Evolutionary conservation across 495 filamentous ascomycete species (phyloP), one percentile per base, ranked within the genome.

Genomic region (Neurospora pannonica): DNA sequence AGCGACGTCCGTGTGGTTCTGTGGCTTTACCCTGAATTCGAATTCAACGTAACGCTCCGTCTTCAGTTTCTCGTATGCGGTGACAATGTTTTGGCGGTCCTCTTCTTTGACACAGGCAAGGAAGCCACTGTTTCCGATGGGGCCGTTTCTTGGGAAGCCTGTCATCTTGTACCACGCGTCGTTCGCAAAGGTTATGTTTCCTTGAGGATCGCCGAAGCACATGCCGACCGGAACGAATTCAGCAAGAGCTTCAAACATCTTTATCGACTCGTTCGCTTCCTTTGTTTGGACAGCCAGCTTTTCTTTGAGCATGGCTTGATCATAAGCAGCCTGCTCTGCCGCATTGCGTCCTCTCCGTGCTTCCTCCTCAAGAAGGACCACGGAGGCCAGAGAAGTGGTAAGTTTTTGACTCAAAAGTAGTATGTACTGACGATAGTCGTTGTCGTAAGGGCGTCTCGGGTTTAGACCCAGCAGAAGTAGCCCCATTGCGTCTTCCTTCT

Each of bases 201-300:
- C 90, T 24, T 84, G 73, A 1, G 83, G 81, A 78, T 91, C 86
- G 28, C 89, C 89, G 70, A 91, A 90, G 77, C 90, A 91, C 79
- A 92, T 89, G 4, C 90, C 90, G 2, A 91, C 87, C 9, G 90
- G 90, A 21, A 89, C 87, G 75, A 91, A 91, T 75, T 92, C 90
- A 7, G 89, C 88, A 80, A 92, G 90, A 31, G 89, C 84, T 17
- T 89, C 89, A 78, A 92, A 92, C 78, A 87, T 88, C 28, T 86
- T 87, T 74, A 90, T 88, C 75, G 86, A 90, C 75, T 92, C 89
- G 34, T 85, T 86, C 5, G 89, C 89, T 77, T 90, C 88, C 77
- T 87, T 85, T 8, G 89, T 90, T 75, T 88, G 84, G 38, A 84
- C 81, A 31, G 86, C 89, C 7, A 92, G 83, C 77, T 91, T 86